These are phyloP conservation scores for Corinectria fuckeliana DNA, from an alignment of 2,329 filamentous ascomycete species.

Conservation along the genomic window DNA sequence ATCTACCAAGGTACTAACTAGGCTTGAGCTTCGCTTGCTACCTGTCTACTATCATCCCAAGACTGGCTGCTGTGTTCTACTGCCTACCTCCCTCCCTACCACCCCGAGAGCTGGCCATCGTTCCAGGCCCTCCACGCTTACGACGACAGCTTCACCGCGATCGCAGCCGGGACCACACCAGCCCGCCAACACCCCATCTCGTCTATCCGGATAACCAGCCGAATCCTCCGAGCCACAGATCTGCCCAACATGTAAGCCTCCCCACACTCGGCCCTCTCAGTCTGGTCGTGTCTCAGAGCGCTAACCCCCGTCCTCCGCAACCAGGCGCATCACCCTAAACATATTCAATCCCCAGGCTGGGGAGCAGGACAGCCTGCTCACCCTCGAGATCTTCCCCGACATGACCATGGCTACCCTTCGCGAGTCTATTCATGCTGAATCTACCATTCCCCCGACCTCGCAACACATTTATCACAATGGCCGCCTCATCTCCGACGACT, in stretches of 20 bases:
- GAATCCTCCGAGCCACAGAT: background rate
- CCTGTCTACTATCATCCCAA: background rate
- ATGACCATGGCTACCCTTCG: conserved; percentile 88
- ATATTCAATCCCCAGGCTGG: conserved; percentile 76
- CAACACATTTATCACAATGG: conserved; percentile 94
- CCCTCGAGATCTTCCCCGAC: conserved; percentile 80
- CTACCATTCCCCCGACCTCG: conserved; percentile 70
- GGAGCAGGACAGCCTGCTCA: conserved; percentile 76
- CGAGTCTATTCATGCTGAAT: conserved; percentile 86
- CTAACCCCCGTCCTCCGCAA: conserved; percentile 25
- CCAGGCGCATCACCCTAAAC: conserved; percentile 86
- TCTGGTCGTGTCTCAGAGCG: conserved; percentile 9
- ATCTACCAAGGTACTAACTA: background rate
- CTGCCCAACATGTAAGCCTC: conserved; percentile 30
- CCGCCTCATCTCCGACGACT: conserved; percentile 75
- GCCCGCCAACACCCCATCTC: background rate
- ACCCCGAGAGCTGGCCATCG: background rate
- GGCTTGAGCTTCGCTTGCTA: background rate
- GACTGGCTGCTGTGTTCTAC: background rate
- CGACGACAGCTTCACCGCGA: background rate
- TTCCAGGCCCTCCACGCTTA: no score
- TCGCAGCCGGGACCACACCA: background rate
- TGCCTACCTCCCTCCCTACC: background rate
- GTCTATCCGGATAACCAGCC: background rate
- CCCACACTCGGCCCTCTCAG: background rate